Percentiles rank a stretch among this genome's conserved stretches.
These are phyloP conservation scores for Heliocybe sulcata DNA, from an alignment of 1,284 basidiomycete genomes.

Conservation along the genomic window DNA sequence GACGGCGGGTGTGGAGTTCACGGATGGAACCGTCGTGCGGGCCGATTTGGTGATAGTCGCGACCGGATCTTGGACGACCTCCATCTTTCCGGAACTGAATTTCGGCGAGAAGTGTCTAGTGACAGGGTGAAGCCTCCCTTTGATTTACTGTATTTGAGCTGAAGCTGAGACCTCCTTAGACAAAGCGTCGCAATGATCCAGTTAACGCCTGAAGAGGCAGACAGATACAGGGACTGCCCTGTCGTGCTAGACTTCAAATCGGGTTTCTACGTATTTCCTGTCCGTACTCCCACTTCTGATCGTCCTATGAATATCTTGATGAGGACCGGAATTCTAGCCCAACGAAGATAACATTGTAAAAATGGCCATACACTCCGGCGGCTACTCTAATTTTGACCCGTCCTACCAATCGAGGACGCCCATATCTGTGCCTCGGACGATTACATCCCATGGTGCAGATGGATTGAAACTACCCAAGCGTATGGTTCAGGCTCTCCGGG, in stretches of 20 bases:
- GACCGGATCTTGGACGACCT: slow-evolving; percentile 80
- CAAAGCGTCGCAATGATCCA: slow-evolving; percentile 76
- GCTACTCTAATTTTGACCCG: slow-evolving; percentile 38
- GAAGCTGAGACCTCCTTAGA: slow-evolving; percentile 26
- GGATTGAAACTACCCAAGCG: slow-evolving; percentile 60
- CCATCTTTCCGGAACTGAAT: slow-evolving; percentile 57
- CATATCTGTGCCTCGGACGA: slow-evolving; percentile 64
- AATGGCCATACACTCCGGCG: slow-evolving; percentile 62
- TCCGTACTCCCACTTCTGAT: slow-evolving; percentile 25
- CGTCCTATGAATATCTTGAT: background rate
- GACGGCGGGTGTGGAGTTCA: slow-evolving; percentile 59
- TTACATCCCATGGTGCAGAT: slow-evolving; percentile 42
- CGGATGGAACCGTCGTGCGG: slow-evolving; percentile 47
- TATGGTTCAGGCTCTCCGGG: slow-evolving; percentile 42
- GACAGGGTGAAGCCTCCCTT: slow-evolving; percentile 53
- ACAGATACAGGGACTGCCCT: slow-evolving; percentile 54
- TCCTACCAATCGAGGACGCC: slow-evolving; percentile 5
- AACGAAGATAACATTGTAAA: slow-evolving; percentile 67
- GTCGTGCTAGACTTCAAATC: slow-evolving; percentile 66
- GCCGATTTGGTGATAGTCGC: slow-evolving; percentile 62
- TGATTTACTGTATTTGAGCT: too few species aligned
- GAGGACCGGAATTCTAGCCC: slow-evolving; percentile 43
- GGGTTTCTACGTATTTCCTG: slow-evolving; percentile 76
- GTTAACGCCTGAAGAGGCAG: slow-evolving; percentile 62
- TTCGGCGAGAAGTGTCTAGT: slow-evolving; percentile 49